Evolutionary conservation across 2,329 filamentous ascomycete genomes (phyloP), one percentile per base, ranked within the genome.

Genomic region (Pestalotiopsis sp.): DNA sequence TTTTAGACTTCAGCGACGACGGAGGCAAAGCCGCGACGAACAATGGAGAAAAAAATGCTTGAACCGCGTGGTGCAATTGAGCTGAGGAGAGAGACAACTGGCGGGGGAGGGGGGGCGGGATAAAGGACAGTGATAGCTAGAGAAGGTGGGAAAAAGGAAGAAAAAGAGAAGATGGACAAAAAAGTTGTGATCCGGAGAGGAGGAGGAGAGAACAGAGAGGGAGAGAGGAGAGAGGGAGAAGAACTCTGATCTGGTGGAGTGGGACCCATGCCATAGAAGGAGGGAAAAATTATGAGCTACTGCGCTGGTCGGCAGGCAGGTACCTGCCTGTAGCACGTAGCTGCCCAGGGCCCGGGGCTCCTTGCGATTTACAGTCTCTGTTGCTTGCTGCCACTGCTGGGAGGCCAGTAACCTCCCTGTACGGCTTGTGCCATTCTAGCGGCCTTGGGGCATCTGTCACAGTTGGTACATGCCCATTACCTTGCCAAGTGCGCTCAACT

Each of bases 51-150:
- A 73, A 75, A 75, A 75, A 74, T 70, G 70, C 70, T 73, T 68
- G 71, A 73, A 71, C 71, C 70, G 74, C 72, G 74, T 76, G 75
- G 72, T 75, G 71, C 75, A 78, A 75, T 76, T 75, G 38, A 72
- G 78, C 75, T 77, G 74, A 77, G 76, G 75, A 74, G 73, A 74
- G 71, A 74, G 71, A 76, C 68, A 52, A 74, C 66, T 74, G 78
- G 74, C 78, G 74, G 76, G 74, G 74, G 68, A 27, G 14, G 7
- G n/a, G 72, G 73, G 73, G 74, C 72, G 74, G 72, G 73, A 76
- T 72, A 77, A 78, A 77, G 76, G 76, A 78, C 74, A 76, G 73
- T 73, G 71, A 74, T 72, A 73, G 72, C 72, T 68, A 71, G 72
- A 73, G 73, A 73, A 72, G 73, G 75, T 73, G 74, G 75, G 71